Evolutionary conservation across 148 eudicot genomes (phyloP).

Genomic region (Polygonum aviculare): DNA sequence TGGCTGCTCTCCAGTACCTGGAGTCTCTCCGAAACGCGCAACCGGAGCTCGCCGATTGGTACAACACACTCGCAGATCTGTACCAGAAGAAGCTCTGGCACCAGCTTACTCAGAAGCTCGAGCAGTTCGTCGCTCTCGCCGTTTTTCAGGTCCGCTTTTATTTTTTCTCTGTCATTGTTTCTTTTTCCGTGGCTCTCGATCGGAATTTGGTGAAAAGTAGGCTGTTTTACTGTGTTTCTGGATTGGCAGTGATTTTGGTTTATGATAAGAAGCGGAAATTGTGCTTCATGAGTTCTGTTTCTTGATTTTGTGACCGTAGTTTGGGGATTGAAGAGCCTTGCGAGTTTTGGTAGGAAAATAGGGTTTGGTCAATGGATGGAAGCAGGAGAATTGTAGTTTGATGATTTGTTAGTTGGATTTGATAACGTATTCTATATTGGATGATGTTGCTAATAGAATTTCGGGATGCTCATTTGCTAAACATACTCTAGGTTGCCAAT

Average conservation of each 20-base stretch:
- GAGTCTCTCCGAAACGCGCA: constrained; percentile 47
- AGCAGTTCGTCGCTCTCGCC: constrained; percentile 67
- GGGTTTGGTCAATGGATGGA: neutral
- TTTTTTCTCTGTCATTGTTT: neutral
- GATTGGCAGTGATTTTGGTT: neutral
- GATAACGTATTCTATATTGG: neutral
- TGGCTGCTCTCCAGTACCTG: constrained; percentile 72
- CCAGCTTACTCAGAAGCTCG: constrained; percentile 81
- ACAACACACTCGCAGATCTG: constrained; percentile 63
- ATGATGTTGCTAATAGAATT: neutral
- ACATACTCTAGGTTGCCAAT: neutral
- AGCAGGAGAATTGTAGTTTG: neutral
- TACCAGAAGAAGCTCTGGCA: constrained; percentile 97
- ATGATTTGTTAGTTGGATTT: neutral
- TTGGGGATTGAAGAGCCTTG: neutral
- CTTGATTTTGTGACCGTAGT: neutral
- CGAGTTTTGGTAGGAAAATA: neutral
- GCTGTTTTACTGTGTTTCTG: neutral
- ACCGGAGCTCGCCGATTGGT: constrained; percentile 84
- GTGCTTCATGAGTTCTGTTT: neutral
- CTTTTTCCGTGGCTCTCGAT: neutral
- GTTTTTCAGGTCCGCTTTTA: constrained; percentile 48
- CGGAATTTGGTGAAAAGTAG: neutral
- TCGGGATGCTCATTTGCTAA: neutral
- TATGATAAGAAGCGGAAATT: neutral